These are phyloP conservation scores for Globisporangium spiculum DNA, from an alignment of 352 stramenopile species.

Conservation along the genomic window DNA sequence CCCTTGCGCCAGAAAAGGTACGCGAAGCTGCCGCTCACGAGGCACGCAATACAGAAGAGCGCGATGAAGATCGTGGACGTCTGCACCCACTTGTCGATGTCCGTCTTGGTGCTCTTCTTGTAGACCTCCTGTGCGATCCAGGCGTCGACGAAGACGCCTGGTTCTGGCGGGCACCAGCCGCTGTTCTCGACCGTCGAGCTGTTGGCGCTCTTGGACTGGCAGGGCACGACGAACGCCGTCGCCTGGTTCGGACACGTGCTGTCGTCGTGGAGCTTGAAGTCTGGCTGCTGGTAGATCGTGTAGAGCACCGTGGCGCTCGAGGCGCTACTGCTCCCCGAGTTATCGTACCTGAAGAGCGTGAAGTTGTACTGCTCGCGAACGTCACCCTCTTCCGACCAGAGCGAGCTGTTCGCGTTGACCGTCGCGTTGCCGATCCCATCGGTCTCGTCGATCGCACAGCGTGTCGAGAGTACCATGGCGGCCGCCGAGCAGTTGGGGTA, in stretches of 20 bases:
- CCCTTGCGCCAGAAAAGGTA: conserved; percentile 8
- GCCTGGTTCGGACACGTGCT: conserved; percentile 26
- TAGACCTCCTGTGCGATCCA: conserved; percentile 29
- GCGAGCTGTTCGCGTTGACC: conserved; percentile 16
- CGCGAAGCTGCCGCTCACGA: conserved; percentile 13
- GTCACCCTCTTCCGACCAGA: conserved; percentile 44
- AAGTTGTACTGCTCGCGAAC: conserved; percentile 29
- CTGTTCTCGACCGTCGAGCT: conserved; percentile 1
- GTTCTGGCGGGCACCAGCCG: conserved; percentile 35
- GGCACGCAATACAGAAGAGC: conserved; percentile 12
- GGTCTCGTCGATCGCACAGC: conserved; percentile 34
- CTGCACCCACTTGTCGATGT: conserved; percentile 12
- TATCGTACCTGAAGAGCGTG: conserved; percentile 33
- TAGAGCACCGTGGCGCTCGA: conserved; percentile 23
- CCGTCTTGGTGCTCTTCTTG: neutral
- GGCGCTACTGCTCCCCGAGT: neutral
- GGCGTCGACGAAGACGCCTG: conserved; percentile 32
- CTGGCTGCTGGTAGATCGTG: conserved; percentile 46
- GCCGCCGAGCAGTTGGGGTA: conserved; percentile 25
- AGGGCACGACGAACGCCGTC: conserved; percentile 47
- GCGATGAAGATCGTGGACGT: conserved; percentile 17
- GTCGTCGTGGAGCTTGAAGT: conserved; percentile 15
- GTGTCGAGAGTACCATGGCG: conserved; percentile 22
- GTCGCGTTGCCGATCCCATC: conserved; percentile 15
- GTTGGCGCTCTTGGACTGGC: conserved; percentile 15